phyloP scores from a whole-genome alignment of 2,329 filamentous ascomycete genomes.

The Alternaria solani region DNA sequence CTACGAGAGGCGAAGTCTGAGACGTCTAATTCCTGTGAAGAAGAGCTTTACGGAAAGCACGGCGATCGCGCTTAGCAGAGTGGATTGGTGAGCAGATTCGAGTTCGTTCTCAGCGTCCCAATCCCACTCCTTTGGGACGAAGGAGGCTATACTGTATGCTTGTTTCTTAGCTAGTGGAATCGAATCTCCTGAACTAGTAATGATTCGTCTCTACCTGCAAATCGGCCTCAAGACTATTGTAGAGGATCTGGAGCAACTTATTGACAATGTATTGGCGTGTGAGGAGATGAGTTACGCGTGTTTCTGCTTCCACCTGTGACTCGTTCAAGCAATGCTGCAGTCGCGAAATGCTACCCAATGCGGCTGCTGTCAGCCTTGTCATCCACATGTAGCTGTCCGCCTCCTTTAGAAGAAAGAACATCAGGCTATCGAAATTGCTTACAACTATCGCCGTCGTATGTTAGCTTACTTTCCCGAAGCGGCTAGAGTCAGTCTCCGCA shows the following conservation, averaged over 20 bases:
- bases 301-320: slow-evolving; percentile 2
- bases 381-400: background rate
- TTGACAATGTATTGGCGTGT: background rate
- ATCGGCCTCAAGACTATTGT: background rate
- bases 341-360: background rate
- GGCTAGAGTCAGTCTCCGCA: background rate
- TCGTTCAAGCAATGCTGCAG: slow-evolving; percentile 2
- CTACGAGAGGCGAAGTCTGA: too few species aligned
- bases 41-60: too few species aligned
- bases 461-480: background rate
- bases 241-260: background rate
- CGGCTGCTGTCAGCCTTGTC: background rate
- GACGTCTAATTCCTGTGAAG: too few species aligned
- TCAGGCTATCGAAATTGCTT: background rate
- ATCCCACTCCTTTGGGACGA: background rate
- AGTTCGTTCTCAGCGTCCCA: background rate
- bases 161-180: background rate
- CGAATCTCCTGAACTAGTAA: background rate
- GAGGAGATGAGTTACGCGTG: background rate
- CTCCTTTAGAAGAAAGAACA: background rate
- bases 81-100: background rate
- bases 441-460: background rate
- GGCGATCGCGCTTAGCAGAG: background rate
- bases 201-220: background rate
- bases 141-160: background rate